Evolutionary conservation across 2,329 filamentous ascomycete genomes (phyloP).

Genomic region (Calonectria honghensis): DNA sequence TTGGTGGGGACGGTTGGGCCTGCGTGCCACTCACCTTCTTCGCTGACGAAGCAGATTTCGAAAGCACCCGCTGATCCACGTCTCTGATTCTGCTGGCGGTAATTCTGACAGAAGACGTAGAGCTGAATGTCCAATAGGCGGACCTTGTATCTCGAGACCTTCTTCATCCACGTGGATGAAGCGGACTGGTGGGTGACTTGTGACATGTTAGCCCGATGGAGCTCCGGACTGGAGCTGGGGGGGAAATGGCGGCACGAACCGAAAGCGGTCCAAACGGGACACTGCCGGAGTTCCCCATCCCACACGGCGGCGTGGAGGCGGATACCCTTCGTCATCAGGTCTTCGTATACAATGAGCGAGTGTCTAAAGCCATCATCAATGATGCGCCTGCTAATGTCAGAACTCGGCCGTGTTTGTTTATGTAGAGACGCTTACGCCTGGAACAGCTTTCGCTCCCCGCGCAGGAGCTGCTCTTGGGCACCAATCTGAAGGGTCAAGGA

Average conservation of each 20-base stretch:
- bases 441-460: conserved; percentile 71
- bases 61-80: conserved; percentile 69
- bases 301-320: conserved; percentile 75
- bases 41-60: conserved; percentile 69
- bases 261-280: conserved; percentile 80
- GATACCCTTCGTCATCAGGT: conserved; percentile 67
- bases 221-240: not conserved
- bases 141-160: conserved; percentile 67
- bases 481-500: conserved; percentile 65
- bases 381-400: conserved; percentile 69
- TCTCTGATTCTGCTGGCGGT: conserved; percentile 72
- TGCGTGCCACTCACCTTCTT: conserved; percentile 59
- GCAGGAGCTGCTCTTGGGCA: conserved; percentile 67
- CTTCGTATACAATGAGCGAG: conserved; percentile 72
- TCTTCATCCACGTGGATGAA: conserved; percentile 71
- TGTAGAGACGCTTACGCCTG: conserved; percentile 68
- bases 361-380: conserved; percentile 73
- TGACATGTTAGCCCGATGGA: conserved; percentile 1
- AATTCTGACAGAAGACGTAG: conserved; percentile 76
- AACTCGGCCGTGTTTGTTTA: not conserved
- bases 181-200: conserved; percentile 74
- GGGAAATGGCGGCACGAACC: conserved; percentile 61
- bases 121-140: conserved; percentile 73
- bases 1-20: not conserved
- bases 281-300: conserved; percentile 72